Conservation (phyloP, 2,329 filamentous ascomycete genomes). For the Penicillium sp. region DNA sequence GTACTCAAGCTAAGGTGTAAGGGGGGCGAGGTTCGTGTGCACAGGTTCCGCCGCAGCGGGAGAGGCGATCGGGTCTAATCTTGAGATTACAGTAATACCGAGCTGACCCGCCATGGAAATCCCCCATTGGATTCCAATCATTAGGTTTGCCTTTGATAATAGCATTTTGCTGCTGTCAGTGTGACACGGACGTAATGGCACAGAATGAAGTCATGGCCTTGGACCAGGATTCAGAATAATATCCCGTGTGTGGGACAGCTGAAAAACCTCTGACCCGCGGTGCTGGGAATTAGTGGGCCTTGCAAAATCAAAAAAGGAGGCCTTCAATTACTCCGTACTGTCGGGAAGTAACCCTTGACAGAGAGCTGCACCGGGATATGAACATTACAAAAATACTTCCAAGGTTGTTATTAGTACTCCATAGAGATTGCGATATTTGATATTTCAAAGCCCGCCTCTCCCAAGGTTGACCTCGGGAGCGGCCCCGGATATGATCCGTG, state of each 20-base stretch:
- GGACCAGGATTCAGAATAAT: background rate
- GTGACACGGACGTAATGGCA: background rate
- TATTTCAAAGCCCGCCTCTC: background rate
- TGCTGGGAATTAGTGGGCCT: slow-evolving; percentile 1
- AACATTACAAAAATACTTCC: too few relatives aligned
- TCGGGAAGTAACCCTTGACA: background rate
- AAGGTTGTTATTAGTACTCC: too few relatives aligned
- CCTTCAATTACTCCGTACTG: background rate
- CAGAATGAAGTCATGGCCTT: background rate
- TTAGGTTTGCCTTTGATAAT: background rate
- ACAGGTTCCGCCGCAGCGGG: background rate
- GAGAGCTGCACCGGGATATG: background rate
- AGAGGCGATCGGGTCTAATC: slow-evolving; percentile 9
- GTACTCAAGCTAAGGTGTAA: background rate
- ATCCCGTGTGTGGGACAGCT: background rate
- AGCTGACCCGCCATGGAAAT: background rate
- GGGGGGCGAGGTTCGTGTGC: slow-evolving; percentile 13
- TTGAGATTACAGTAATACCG: background rate
- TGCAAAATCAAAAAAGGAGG: background rate
- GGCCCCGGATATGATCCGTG: background rate
- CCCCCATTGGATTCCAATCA: background rate
- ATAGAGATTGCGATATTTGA: too few relatives aligned
- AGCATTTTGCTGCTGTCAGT: background rate
- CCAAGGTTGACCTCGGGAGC: background rate
- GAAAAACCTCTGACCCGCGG: background rate